Evolutionary conservation across 805 yeast genomes (phyloP).

Genomic region (Cyberlindnera japonica): DNA sequence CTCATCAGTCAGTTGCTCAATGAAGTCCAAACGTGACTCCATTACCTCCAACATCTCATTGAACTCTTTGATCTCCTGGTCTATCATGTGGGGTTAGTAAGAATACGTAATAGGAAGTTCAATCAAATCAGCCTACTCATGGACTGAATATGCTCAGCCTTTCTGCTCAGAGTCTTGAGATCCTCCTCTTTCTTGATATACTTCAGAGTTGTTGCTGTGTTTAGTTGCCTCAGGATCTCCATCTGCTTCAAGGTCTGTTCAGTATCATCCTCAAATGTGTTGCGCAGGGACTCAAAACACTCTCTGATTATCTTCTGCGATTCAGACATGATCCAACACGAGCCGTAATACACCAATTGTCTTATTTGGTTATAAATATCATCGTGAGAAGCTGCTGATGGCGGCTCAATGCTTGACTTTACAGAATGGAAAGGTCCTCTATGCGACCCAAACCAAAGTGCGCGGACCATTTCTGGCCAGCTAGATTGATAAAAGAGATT

Average conservation of each 20-base stretch:
- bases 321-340: conserved; percentile 18
- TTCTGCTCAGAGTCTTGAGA: conserved; percentile 27
- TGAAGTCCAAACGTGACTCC: conserved; percentile 16
- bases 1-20: conserved; percentile 20
- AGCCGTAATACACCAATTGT: too few species aligned
- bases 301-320: conserved; percentile 17
- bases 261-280: conserved; percentile 36
- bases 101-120: background rate
- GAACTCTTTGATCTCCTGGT: conserved; percentile 26
- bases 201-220: conserved; percentile 55
- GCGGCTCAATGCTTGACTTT: too few species aligned
- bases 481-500: too few species aligned
- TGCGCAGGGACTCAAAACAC: conserved; percentile 33
- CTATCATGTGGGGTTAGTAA: conserved; percentile 18
- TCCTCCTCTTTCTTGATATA: conserved; percentile 45
- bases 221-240: conserved; percentile 48
- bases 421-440: too few species aligned
- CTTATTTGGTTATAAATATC: too few species aligned
- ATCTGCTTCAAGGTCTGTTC: conserved; percentile 38
- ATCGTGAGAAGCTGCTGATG: too few species aligned
- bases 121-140: too few species aligned
- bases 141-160: conserved; percentile 18
- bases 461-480: too few species aligned
- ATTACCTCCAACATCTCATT: conserved; percentile 10
- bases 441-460: background rate